These are phyloP conservation scores for Lactarius trivialis DNA, from an alignment of 768 basidiomycete species.

Conservation along the genomic window DNA sequence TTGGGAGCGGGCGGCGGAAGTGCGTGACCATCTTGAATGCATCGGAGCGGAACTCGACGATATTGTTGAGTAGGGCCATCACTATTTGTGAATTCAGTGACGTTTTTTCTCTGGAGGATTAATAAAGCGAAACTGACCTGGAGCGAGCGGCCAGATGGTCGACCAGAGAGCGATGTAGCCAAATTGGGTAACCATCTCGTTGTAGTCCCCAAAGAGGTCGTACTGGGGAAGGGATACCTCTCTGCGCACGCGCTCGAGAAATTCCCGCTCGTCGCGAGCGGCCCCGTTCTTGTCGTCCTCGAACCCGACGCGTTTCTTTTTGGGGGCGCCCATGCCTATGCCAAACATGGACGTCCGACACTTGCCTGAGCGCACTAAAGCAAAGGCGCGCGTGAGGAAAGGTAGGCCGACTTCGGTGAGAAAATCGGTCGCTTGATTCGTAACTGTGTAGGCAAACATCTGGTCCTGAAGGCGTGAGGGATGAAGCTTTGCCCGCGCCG, in stretches of 20 bases:
- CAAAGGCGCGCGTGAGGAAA: conserved; percentile 57
- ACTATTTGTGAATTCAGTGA: conserved; percentile 33
- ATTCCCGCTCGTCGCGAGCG: conserved; percentile 57
- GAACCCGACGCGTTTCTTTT: conserved; percentile 66
- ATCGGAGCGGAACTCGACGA: conserved; percentile 86
- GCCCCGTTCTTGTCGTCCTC: conserved; percentile 57
- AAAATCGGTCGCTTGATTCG: conserved; percentile 76
- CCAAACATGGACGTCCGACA: conserved; percentile 20
- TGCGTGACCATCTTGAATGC: conserved; percentile 93
- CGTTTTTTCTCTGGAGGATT: background rate
- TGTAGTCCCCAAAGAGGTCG: conserved; percentile 79
- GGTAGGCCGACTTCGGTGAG: conserved; percentile 80
- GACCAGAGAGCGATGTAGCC: conserved; percentile 92
- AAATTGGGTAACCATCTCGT: conserved; percentile 95
- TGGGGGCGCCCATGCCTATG: conserved; percentile 24
- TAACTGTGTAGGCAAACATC: conserved; percentile 90
- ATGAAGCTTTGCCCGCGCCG: conserved; percentile 52
- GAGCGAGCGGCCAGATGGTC: conserved; percentile 88
- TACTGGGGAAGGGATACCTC: conserved; percentile 80
- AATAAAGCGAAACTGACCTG: conserved; percentile 39
- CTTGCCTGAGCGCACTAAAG: conserved; percentile 38
- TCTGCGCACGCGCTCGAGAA: conserved; percentile 68
- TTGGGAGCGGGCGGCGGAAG: conserved; percentile 74
- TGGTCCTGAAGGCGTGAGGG: conserved; percentile 74
- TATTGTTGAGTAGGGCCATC: conserved; percentile 88